Conservation (phyloP, 2,329 filamentous ascomycete species). For the Ophiostoma sp. region DNA sequence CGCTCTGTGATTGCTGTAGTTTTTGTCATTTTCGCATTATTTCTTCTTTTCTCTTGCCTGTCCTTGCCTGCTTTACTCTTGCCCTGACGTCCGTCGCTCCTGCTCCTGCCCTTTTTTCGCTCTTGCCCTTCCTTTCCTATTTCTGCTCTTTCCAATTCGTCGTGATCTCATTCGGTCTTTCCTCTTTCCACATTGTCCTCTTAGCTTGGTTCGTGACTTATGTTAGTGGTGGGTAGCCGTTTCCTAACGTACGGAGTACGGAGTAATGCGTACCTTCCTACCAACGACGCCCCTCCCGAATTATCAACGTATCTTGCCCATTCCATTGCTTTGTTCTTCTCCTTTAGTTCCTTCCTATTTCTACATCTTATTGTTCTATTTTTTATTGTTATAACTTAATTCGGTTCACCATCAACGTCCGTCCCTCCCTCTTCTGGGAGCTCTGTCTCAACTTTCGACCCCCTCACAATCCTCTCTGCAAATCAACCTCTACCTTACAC, state of each 20-base stretch:
- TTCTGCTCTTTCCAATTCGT: conserved; percentile 1
- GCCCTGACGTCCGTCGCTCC: not conserved
- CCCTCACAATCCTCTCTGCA: not conserved
- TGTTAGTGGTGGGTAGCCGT: not conserved
- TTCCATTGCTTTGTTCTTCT: not conserved
- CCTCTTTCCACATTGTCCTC: not conserved
- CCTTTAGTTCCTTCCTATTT: not conserved
- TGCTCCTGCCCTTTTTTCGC: not conserved
- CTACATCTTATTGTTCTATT: not conserved
- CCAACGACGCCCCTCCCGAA: not conserved
- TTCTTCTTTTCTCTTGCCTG: not conserved
- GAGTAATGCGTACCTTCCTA: not conserved
- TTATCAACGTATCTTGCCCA: not conserved
- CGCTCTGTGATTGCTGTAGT: not conserved
- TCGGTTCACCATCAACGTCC: not conserved
- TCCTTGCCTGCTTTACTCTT: conserved; percentile 7
- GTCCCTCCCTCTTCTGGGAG: not conserved
- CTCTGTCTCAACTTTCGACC: not conserved
- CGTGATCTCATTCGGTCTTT: not conserved
- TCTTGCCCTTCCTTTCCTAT: not conserved
- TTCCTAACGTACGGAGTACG: not conserved
- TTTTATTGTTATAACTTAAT: not conserved
- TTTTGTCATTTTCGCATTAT: not conserved
- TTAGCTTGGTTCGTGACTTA: too few relatives aligned
- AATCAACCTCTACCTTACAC: not conserved